Percentiles rank a stretch among this genome's conserved stretches.
phyloP scores from a whole-genome alignment of 768 basidiomycete genomes.

The Hericium erinaceus region DNA sequence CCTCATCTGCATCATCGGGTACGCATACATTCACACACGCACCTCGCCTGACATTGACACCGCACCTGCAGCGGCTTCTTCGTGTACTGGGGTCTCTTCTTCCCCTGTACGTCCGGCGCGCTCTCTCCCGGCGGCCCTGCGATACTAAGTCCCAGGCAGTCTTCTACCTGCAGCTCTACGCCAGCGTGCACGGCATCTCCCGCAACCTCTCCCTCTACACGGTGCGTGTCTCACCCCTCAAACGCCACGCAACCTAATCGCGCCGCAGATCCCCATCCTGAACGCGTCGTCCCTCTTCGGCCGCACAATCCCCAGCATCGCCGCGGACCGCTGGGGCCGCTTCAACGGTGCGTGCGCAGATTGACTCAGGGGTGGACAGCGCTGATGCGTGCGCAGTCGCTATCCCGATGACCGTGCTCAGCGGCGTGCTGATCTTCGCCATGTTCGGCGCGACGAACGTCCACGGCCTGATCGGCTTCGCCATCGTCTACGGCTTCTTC shows the following conservation, averaged over 20 bases:
- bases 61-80: background rate
- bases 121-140: background rate
- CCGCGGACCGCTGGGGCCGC: background rate
- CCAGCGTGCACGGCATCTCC: background rate
- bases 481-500: conserved; percentile 38
- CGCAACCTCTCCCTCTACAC: background rate
- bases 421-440: conserved; percentile 28
- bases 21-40: too few species aligned
- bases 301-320: background rate
- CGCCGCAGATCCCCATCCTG: background rate
- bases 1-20: background rate
- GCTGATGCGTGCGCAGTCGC: background rate
- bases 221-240: too few species aligned
- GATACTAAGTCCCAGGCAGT: background rate
- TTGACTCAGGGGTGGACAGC: background rate
- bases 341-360: background rate
- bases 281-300: background rate
- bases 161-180: conserved; percentile 1
- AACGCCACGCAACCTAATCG: background rate
- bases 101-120: background rate
- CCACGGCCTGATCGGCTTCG: conserved; percentile 30
- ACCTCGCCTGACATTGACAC: too few species aligned
- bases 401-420: background rate
- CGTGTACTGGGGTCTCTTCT: background rate
- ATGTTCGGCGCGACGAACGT: conserved; percentile 28